Percentiles rank a stretch among this genome's conserved stretches.
Conservation (phyloP, 2,329 filamentous ascomycete species). For the Polytolypa hystricis region DNA sequence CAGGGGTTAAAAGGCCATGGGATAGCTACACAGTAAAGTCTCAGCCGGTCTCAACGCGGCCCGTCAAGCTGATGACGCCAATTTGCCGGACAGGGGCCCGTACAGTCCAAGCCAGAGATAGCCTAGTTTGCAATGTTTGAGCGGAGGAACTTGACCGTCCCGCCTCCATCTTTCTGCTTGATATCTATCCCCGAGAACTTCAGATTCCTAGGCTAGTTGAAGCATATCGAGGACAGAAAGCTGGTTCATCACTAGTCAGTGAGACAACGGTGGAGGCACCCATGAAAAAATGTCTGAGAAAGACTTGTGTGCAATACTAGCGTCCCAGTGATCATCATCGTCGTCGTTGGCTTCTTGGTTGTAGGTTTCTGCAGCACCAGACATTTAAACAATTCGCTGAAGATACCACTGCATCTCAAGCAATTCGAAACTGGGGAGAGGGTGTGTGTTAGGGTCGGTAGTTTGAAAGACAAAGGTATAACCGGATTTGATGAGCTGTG, state of each 20-base stretch:
- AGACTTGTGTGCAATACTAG: not conserved
- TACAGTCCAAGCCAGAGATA: too few species aligned
- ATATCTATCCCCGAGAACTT: too few species aligned
- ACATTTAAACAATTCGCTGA: conserved; percentile 1
- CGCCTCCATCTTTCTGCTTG: too few species aligned
- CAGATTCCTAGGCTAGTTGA: too few species aligned
- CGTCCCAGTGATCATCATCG: not conserved
- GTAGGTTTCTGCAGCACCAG: not conserved
- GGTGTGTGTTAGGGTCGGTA: not conserved
- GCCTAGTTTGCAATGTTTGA: too few species aligned
- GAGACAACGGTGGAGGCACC: not conserved
- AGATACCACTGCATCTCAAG: conserved; percentile 6
- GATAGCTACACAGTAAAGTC: too few species aligned
- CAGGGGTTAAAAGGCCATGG: too few species aligned
- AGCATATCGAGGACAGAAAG: too few species aligned
- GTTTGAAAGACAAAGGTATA: not conserved
- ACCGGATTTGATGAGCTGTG: not conserved
- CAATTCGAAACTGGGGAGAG: not conserved
- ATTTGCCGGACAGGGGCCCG: too few species aligned
- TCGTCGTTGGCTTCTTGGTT: not conserved
- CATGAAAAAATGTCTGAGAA: not conserved
- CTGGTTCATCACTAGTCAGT: not conserved
- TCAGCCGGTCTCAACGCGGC: too few species aligned
- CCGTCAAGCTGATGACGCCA: too few species aligned
- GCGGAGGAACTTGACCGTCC: too few species aligned